Conservation (phyloP, 306 rosid genomes). For the Luffa aegyptiaca region DNA sequence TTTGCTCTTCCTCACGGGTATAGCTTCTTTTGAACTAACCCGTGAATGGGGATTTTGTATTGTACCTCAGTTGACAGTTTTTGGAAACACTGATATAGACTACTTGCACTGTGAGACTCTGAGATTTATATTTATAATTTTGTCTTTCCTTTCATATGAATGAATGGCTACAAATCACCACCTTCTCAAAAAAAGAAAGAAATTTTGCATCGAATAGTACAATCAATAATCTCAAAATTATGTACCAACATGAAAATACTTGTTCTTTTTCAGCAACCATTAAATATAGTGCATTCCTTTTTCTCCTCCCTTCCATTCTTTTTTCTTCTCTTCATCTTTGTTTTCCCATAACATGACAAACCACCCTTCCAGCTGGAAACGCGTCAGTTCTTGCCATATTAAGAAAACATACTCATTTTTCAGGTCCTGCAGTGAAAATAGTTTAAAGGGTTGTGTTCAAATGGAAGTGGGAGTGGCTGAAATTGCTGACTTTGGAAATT, state of each 20-base stretch:
- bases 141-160: neutral
- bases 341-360: neutral
- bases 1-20: slow-evolving; percentile 1
- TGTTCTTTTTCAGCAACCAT: neutral
- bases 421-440: neutral
- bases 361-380: neutral
- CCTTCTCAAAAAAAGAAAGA: neutral
- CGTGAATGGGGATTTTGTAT: slow-evolving; percentile 9
- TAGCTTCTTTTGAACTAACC: neutral
- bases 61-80: neutral
- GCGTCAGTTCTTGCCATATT: neutral
- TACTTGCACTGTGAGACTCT: neutral
- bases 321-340: neutral
- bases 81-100: neutral
- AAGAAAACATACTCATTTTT: neutral
- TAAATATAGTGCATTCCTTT: neutral
- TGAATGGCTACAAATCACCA: neutral
- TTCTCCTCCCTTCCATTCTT: neutral
- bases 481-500: neutral
- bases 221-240: neutral
- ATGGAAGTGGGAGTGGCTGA: neutral
- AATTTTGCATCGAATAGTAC: neutral
- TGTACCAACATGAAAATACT: neutral
- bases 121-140: neutral
- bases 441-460: neutral